Evolutionary conservation across 2,329 filamentous ascomycete genomes (phyloP).

Genomic region (Nakataea oryzae): DNA sequence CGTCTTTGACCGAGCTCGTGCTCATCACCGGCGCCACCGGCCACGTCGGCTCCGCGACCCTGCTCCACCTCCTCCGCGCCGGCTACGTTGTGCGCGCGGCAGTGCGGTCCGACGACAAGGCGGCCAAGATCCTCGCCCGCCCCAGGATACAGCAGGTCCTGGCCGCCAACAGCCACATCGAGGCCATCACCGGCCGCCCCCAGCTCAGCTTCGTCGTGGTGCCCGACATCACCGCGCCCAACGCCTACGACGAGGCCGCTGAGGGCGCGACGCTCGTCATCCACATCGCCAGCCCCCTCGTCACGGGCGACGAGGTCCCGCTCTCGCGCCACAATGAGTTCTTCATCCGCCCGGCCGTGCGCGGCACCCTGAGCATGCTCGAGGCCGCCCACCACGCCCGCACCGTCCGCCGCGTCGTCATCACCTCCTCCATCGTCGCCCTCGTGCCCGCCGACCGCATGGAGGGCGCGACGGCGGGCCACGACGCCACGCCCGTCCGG

Average conservation of each 20-base stretch:
- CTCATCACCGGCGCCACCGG: conserved; percentile 11
- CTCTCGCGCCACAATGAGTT: conserved; percentile 3
- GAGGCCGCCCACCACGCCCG: conserved; percentile 7
- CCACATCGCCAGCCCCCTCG: conserved; percentile 9
- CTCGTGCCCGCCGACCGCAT: conserved; percentile 9
- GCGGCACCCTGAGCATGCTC: conserved; percentile 9
- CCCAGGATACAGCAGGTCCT: conserved; percentile 3
- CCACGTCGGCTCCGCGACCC: conserved; percentile 10
- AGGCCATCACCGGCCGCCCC: neutral
- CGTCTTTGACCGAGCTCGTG: conserved; percentile 1
- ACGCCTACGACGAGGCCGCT: conserved; percentile 8
- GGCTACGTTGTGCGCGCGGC: conserved; percentile 8
- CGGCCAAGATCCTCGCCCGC: conserved; percentile 3
- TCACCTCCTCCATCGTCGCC: conserved; percentile 19
- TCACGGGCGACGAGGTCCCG: conserved; percentile 9
- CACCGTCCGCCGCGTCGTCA: conserved; percentile 9
- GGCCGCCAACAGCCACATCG: neutral
- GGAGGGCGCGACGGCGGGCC: conserved; percentile 6
- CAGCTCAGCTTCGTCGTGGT: conserved; percentile 7
- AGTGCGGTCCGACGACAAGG: conserved; percentile 9
- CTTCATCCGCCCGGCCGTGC: conserved; percentile 10
- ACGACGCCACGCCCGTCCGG: conserved; percentile 24
- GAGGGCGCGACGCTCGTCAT: conserved; percentile 9
- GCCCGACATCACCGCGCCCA: conserved; percentile 8
- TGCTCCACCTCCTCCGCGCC: conserved; percentile 8